Evolutionary conservation across 2,329 filamentous ascomycete genomes (phyloP), one percentile per base, ranked within the genome.

Genomic region (Rhinocladiella similis): DNA sequence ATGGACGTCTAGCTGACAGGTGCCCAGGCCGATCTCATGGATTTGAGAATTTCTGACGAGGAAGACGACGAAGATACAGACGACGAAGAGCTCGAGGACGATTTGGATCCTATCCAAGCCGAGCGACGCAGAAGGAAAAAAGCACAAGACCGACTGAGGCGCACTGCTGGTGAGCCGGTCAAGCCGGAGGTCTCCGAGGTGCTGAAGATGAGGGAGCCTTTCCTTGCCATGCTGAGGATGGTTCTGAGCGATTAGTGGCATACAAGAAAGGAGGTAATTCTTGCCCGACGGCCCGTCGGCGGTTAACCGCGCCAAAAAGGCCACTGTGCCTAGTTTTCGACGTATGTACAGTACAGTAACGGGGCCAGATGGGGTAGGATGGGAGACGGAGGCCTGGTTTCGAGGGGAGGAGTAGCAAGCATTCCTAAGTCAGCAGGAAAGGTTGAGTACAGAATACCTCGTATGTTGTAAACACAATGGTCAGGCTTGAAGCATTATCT

Each of bases 131-230:
- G 90, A 58, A 81, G 93, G 61, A 82, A 84, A 7, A 89, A 87
- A 77, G 85, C 83, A 65, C 89, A 92, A 68, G 92, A 96, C 69
- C 83, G 88, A 57, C 79, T 99, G 51, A 83, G 90, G 62, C 80
- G 91, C 51, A 87, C 83, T 42, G 91, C 91, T 1, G 91, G 91
- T 29, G 91, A 96, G 75, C 91, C 91, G 1, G 77, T 80, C 50
- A 97, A 96, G 75, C 91, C 91, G 3, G 74, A 79, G 1, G 83
- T 96, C n/a, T 77, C 73, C 20, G 91, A 96, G 77, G 82, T 96
- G 50, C 80, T 89, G 68, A 92, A 91, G 71, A 73, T 97, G 68
- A 84, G 84, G 65, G 88, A 90, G 3, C 86, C 87, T 60, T 96
- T 97, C 72, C 73, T 93, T 69, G 77, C 82, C 49, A 94, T 96